A percentile compares a stretch with the other conserved stretches of the same genome.
Conservation (phyloP, 441 rosid species). For the Gossypium aridum region DNA sequence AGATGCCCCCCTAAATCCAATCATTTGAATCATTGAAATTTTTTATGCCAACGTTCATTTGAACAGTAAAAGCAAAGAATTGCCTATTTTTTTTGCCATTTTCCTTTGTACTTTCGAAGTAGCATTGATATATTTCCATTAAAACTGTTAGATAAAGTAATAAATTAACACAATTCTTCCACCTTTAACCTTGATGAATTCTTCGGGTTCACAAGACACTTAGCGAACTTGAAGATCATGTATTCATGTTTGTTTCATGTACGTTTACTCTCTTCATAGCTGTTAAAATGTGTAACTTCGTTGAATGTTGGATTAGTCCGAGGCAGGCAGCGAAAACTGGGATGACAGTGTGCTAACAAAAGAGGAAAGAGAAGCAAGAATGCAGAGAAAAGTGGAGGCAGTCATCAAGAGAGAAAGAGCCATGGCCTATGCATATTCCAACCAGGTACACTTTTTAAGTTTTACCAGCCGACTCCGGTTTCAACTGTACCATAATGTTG, state of each 20-base stretch:
- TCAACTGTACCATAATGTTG: not conserved
- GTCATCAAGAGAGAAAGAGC: constrained; percentile 77
- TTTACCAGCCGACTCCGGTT: not conserved
- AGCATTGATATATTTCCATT: too few species aligned
- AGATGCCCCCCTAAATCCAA: not conserved
- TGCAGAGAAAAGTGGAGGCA: constrained; percentile 75
- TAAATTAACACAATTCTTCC: too few species aligned
- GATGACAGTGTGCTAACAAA: constrained; percentile 77
- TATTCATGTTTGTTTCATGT: not conserved
- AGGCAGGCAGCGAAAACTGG: constrained; percentile 67
- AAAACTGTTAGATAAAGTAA: too few species aligned
- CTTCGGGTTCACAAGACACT: not conserved
- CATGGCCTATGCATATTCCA: constrained; percentile 82
- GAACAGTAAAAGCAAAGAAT: too few species aligned
- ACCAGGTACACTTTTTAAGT: constrained; percentile 50
- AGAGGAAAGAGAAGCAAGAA: constrained; percentile 65
- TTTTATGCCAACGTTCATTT: too few species aligned
- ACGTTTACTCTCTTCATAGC: not conserved
- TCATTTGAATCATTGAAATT: too few species aligned
- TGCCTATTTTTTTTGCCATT: too few species aligned
- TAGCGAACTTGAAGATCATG: not conserved
- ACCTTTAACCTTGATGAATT: too few species aligned
- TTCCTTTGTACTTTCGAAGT: too few species aligned
- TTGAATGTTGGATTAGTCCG: constrained; percentile 34
- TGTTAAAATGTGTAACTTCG: constrained; percentile 2